A percentile compares a stretch with the other conserved stretches of the same genome.
phyloP scores from a whole-genome alignment of 768 basidiomycete species.

The Jaapia argillacea region DNA sequence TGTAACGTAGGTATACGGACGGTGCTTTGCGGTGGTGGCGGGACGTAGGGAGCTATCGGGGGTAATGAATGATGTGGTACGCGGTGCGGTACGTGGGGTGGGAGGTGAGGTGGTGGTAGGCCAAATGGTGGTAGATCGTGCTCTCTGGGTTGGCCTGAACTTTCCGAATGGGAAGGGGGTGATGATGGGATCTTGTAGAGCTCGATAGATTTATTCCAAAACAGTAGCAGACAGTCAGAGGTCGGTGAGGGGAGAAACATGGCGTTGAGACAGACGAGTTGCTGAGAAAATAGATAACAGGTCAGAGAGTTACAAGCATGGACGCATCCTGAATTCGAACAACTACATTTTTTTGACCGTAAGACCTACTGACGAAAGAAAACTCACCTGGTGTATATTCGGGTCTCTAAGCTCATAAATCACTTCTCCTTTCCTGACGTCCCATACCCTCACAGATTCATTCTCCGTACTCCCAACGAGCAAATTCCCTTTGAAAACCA shows the following conservation, averaged over 20 bases:
- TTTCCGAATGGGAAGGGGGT: no score
- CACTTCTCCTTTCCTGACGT: neutral
- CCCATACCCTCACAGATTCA: neutral
- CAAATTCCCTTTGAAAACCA: neutral
- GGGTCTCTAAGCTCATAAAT: neutral
- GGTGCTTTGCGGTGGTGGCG: no score
- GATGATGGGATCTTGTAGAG: neutral
- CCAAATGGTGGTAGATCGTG: conserved; percentile 9
- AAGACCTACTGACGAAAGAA: no score
- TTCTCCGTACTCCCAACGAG: neutral
- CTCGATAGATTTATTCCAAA: neutral
- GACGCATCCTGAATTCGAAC: no score
- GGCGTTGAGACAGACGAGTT: neutral
- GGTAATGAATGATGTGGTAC: no score
- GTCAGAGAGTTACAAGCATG: neutral
- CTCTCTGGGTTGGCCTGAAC: no score
- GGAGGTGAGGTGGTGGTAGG: conserved; percentile 7
- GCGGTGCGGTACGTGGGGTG: neutral
- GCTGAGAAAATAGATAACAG: neutral
- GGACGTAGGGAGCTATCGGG: no score
- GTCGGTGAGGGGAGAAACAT: neutral
- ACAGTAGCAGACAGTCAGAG: neutral
- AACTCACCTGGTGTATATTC: neutral
- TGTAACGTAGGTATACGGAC: conserved; percentile 18
- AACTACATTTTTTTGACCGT: no score